Base-by-base conservation (phyloP, 352 stramenopile species). In the Pythium plurisporium region DNA sequence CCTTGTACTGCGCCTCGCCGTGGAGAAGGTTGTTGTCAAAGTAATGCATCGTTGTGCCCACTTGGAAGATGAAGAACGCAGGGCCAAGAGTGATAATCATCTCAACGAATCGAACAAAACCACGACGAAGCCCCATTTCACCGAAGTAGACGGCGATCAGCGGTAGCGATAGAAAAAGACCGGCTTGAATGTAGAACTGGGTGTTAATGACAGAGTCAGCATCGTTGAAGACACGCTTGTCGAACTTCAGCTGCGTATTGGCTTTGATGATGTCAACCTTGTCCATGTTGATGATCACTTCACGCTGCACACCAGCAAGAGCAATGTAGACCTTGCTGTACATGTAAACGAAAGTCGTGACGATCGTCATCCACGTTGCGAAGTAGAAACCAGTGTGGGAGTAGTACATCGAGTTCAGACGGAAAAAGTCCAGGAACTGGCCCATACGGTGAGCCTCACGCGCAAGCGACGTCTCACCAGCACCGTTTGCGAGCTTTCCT, bases 331-430 rank as follows among this genome's bases (percentile, higher is more conserved):
- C 43, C 54, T 93, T 94, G 15, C 72, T 72, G 65, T 94, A 95
- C 15, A 83, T 81, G 59, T 91, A 95, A 26, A 93, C 74, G 64
- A 89, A 95, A 22, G 93, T 83, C 53, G 82, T 92, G 22, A 95
- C 59, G 10, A 94, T 82, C 1, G 86, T 95, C n/a, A 95, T 49
- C 5, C 78, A 83, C 55, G 92, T 94, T 55, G 80, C 88, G 57
- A 95, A 94, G 75, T 95, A 95, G 60, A 95, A 95, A 10, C 86
- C 86, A 25, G 91, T 91, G 62, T 95, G 86, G 6, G 79, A 79
- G 51, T 88, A 94, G 51, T 88, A 95, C 86, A 95, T 94, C 19
- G 86, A 90, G 65, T 94, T 92, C n/a, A 95, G 44, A 10, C 86
- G 82, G 41, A 88, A 84, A 47, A 95, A 95, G 50, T 94, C 83